A percentile compares a stretch with the other conserved stretches of the same genome.
Evolutionary conservation across 2,329 filamentous ascomycete genomes (phyloP).

Genomic region (Thielaviopsis ethacetica): DNA sequence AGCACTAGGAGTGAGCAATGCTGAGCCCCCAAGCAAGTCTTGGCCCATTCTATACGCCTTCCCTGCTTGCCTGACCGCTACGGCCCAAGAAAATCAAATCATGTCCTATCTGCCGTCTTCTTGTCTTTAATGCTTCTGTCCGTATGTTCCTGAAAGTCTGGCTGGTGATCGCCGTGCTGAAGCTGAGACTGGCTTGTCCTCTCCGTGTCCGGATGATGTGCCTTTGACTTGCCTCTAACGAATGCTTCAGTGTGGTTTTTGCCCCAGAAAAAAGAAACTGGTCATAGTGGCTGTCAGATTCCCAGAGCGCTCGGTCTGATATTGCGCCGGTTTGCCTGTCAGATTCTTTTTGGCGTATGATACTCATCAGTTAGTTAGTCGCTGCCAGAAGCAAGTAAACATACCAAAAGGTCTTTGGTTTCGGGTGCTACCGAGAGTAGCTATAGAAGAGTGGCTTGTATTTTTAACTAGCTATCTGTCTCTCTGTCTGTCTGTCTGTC

Average conservation of each 20-base stretch:
- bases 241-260: no score
- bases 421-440: no score
- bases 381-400: no score
- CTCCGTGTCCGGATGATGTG: not conserved
- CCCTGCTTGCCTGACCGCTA: no score
- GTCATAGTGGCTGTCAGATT: not conserved
- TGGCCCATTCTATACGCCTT: no score
- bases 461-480: not conserved
- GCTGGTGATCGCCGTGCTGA: not conserved
- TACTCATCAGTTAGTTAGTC: not conserved
- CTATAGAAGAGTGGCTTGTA: not conserved
- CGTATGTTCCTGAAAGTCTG: not conserved
- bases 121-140: not conserved
- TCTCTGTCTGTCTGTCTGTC: not conserved
- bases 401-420: no score
- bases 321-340: not conserved
- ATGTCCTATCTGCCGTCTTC: not conserved
- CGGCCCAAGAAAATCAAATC: not conserved
- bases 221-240: not conserved
- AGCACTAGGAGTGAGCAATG: no score
- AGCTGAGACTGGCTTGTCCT: not conserved
- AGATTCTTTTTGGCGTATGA: not conserved
- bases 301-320: not conserved
- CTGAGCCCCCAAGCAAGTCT: no score
- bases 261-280: not conserved